Percentiles rank a stretch among this genome's conserved stretches.
Evolutionary conservation across 345 rosid genomes (phyloP).

Genomic region (Syzygium jambos): DNA sequence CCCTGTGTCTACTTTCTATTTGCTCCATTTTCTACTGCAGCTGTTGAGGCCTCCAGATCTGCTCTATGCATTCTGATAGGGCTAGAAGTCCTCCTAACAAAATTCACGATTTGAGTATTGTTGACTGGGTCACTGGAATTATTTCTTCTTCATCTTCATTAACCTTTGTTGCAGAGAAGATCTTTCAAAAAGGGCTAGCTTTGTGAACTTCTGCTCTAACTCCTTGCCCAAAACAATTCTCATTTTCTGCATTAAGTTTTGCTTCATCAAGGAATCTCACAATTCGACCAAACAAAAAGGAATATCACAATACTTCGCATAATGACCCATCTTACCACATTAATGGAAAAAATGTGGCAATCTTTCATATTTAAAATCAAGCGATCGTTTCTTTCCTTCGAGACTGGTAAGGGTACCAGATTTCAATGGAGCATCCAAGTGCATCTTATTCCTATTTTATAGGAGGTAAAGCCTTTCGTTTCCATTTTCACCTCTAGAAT

Average conservation of each 20-base stretch:
- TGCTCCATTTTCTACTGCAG: not conserved
- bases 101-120: not conserved
- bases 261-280: not conserved
- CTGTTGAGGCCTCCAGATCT: not conserved
- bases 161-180: not conserved
- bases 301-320: not conserved
- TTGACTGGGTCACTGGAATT: not conserved
- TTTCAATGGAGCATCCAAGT: not conserved
- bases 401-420: not conserved
- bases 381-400: not conserved
- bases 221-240: not conserved
- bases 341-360: no score
- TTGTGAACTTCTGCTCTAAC: not conserved
- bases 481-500: not conserved
- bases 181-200: not conserved
- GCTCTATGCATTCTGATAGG: not conserved
- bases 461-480: not conserved
- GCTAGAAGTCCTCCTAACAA: not conserved
- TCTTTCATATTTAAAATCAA: not conserved
- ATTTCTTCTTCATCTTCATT: not conserved
- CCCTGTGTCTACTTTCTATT: not conserved
- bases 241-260: not conserved
- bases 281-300: not conserved
- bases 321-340: not conserved
- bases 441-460: not conserved